Conservation (phyloP, 768 basidiomycete genomes). For the Kondoa malvinella region DNA sequence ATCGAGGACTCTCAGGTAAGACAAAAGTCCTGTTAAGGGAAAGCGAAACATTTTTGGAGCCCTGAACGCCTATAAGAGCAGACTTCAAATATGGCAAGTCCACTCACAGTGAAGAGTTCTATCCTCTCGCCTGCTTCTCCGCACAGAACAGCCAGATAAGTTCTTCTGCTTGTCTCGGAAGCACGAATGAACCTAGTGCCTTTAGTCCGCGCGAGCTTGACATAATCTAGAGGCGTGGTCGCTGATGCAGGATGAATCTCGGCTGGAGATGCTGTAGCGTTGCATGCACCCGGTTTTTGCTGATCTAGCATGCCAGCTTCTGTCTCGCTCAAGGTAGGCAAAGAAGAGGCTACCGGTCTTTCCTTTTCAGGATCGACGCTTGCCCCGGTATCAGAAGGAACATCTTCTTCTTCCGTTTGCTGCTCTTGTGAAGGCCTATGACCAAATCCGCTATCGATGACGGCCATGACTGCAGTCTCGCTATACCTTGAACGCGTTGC, state of each 20-base stretch:
- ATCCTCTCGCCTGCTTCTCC: slow-evolving; percentile 86
- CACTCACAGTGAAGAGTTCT: slow-evolving; percentile 80
- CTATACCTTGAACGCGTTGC: not conserved
- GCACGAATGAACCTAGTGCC: slow-evolving; percentile 66
- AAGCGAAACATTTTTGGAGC: slow-evolving; percentile 45
- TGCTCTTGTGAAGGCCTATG: not conserved
- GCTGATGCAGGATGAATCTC: slow-evolving; percentile 4
- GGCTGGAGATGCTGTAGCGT: not conserved
- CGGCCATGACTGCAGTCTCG: not conserved
- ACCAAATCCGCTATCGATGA: not conserved
- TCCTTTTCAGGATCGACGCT: not conserved
- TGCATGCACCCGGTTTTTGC: not conserved
- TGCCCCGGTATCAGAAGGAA: too few relatives aligned
- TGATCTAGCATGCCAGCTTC: not conserved
- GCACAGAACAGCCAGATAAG: slow-evolving; percentile 85
- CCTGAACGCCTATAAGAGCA: slow-evolving; percentile 9
- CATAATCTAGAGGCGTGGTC: slow-evolving; percentile 64
- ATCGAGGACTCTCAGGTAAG: slow-evolving; percentile 67
- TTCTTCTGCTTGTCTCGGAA: slow-evolving; percentile 77
- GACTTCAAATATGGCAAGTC: slow-evolving; percentile 25
- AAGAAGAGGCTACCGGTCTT: not conserved
- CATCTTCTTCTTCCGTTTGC: too few relatives aligned
- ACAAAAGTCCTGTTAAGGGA: slow-evolving; percentile 69
- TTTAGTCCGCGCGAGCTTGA: slow-evolving; percentile 81
- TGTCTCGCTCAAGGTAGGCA: not conserved